Conservation (phyloP, 169 alveolate species). For the Cryptosporidium viatorum region DNA sequence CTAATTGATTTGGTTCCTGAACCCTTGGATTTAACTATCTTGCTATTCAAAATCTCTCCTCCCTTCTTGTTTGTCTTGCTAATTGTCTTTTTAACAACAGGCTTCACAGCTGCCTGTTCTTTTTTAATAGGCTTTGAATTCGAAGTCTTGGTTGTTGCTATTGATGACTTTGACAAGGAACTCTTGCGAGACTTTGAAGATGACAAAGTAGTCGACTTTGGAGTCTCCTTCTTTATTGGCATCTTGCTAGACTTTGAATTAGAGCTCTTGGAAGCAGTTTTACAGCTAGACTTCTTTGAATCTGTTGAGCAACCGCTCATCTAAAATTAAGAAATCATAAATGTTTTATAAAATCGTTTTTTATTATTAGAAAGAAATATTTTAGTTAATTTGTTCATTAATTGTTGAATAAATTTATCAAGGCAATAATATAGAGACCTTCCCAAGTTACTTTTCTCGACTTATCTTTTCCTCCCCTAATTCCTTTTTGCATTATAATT, state of each 20-base stretch:
- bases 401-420: background rate
- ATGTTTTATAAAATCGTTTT: background rate
- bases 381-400: background rate
- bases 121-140: background rate
- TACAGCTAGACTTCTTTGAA: conserved; percentile 26
- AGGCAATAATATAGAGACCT: background rate
- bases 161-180: background rate
- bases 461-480: background rate
- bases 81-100: conserved; percentile 23
- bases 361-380: background rate
- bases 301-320: conserved; percentile 21
- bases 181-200: conserved; percentile 6
- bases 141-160: background rate
- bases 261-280: conserved; percentile 6
- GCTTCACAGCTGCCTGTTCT: background rate
- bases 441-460: background rate
- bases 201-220: background rate
- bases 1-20: background rate
- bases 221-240: background rate
- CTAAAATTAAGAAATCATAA: conserved; percentile 1
- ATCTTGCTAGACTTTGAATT: conserved; percentile 25
- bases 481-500: no score
- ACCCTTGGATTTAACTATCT: conserved; percentile 34
- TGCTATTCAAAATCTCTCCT: conserved; percentile 5
- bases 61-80: conserved; percentile 21